A percentile compares a stretch with the other conserved stretches of the same genome.
phyloP scores from a whole-genome alignment of 371 early-diverging fungal species.

The Rhizopus sp. region DNA sequence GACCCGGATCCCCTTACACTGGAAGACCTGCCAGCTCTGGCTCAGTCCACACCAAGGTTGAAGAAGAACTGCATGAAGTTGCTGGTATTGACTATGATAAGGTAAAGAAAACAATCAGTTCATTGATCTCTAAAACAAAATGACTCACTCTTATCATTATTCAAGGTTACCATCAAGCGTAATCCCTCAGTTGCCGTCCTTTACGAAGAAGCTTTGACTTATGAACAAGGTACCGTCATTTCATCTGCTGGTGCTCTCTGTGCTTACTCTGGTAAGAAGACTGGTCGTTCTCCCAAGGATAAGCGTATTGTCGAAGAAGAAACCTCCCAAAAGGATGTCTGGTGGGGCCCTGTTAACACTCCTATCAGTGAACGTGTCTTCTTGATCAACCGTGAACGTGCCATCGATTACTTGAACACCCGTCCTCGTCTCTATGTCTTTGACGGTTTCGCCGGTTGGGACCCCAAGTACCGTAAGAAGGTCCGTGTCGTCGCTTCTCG shows the following conservation, averaged over 20 bases:
- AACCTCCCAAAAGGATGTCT: slow-evolving; percentile 79
- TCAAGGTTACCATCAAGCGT: slow-evolving; percentile 61
- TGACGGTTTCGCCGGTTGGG: slow-evolving; percentile 96
- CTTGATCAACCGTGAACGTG: slow-evolving; percentile 94
- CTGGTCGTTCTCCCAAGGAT: slow-evolving; percentile 89
- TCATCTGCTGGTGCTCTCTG: slow-evolving; percentile 93
- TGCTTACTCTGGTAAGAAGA: slow-evolving; percentile 91
- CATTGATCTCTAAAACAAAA: not conserved
- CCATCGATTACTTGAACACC: slow-evolving; percentile 96
- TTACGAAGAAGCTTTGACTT: slow-evolving; percentile 92
- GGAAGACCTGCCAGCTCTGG: slow-evolving; percentile 41
- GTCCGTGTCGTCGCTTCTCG: slow-evolving; percentile 94
- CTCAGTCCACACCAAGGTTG: slow-evolving; percentile 47
- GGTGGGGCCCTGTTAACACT: slow-evolving; percentile 98
- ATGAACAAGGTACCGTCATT: slow-evolving; percentile 89
- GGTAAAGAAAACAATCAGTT: slow-evolving; percentile 20
- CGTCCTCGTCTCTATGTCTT: slow-evolving; percentile 92
- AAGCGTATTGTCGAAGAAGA: slow-evolving; percentile 96
- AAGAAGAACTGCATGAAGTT: slow-evolving; percentile 54
- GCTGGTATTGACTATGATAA: slow-evolving; percentile 60
- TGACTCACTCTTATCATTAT: not conserved
- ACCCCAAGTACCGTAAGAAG: slow-evolving; percentile 96
- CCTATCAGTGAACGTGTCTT: slow-evolving; percentile 87
- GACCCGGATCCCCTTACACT: slow-evolving; percentile 48
- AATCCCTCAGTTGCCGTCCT: slow-evolving; percentile 83